Evolutionary conservation across 352 stramenopile species (phyloP), one percentile per base, ranked within the genome.

Genomic region (Globisporangium okanoganense): DNA sequence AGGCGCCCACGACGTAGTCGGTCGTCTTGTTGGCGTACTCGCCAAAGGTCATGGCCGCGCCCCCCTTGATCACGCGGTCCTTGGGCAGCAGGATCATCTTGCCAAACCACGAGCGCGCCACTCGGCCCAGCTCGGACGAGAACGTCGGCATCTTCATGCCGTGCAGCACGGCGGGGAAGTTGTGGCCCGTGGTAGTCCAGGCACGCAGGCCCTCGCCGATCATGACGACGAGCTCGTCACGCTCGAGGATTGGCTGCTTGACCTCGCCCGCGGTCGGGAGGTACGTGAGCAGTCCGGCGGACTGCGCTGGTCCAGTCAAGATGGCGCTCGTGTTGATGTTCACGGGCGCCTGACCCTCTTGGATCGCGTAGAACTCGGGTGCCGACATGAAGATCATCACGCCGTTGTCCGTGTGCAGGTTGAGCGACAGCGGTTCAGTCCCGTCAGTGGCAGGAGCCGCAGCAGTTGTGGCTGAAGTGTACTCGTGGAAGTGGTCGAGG

Each of bases 141-240:
- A 67, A 61, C 43, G 13, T 22, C 3, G 64, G 64, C 64, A 71
- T 71, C 41, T 67, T 49, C 58, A 67, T 64, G 29, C 38, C 59
- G 54, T 71, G 64, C 5, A 71, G 27, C 12, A 71, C 64, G 10
- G 59, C 35, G 16, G 47, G 45, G 43, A 71, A 59, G 36, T 41
- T n/a, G 16, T 61, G 41, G 35, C n/a, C 35, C 29, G 56, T 35
- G 20, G 22, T 33, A 5, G 56, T 55, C 64, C 64, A 71, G 18
- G 59, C 56, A 14, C 40, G 33, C 31, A 63, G 63, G 0, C 64
- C 64, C 22, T 71, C 64, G 36, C 64, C 64, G 45, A 73, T 59
- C 66, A 73, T 73, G 9, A 73, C 56, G 16, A 73, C 57, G 13
- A 73, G 50, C 49, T 73, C 66, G 35, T 73, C 66, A 13, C 55